Base-by-base conservation (phyloP, 495 filamentous ascomycete species). In the Usnea hakonensis region DNA sequence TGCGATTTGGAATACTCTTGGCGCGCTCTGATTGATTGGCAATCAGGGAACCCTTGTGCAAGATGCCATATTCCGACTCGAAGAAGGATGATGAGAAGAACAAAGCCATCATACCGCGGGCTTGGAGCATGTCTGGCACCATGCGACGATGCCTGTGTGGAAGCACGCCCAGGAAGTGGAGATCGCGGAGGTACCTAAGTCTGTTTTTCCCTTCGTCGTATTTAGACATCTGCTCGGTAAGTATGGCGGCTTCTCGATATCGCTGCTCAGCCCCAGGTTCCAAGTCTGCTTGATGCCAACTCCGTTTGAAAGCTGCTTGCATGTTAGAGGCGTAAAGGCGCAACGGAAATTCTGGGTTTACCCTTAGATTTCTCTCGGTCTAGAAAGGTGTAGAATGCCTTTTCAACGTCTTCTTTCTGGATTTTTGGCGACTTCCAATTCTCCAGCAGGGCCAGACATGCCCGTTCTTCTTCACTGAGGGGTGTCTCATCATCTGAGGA, bases 281-380 rank as follows among this genome's bases (percentile, higher is more conserved):
- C 2, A 80, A 61, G 62, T 81, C 77, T 21, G 69, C 76, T 23
- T 67, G 64, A 55, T 79, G 78, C 67, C 76, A 80, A 40, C 67
- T 66, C 57, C 74, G 64, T 36, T 79, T 75, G 57, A 78, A 75
- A 23, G 73, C 77, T 78, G 56, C 10, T 16, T 1, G n/a, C 0
- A 33, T 65, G 36, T 68, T 44, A 55, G n/a, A 40, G 21, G 28
- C 19, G 30, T 8, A 38, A 23, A 26, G 19, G 11, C 13, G 13
- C 17, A 46, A 35, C 36, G 19, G 1, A 30, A 61, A 26, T 3
- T 8, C 38, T 43, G 8, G 21, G 44, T 64, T 69, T 66, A 73
- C 71, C 55, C 58, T 68, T 71, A 0, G 73, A 71, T 57, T 70
- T 68, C 52, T 75, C 72, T 37, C 74, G 65, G 28, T 77, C 73